Base-by-base conservation (phyloP, 2,329 filamentous ascomycete species). In the Clonostachys chloroleuca region DNA sequence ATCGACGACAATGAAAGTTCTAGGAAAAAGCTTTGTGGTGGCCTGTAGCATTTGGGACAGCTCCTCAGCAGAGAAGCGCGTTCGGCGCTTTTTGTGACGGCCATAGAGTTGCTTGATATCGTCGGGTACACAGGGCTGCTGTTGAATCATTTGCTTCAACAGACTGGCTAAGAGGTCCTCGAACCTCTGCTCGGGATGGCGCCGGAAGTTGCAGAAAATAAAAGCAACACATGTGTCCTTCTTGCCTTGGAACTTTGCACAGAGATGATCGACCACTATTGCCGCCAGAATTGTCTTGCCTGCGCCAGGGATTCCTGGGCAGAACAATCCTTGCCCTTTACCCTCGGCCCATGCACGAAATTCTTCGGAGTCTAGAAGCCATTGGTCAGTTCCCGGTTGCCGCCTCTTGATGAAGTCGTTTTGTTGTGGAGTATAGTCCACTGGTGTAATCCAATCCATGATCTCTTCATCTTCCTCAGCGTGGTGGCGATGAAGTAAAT, bases 261-360 rank as follows among this genome's bases (percentile, higher is more conserved):
- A 13, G 2, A 79, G 57, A 17, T 74, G 12, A 4, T 77, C 60
- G 0, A 78, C 52, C 0, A 72, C 62, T 9, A 68, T 64, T 0
- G 72, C 64, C 0, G 68, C 56, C 1, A 73, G 45, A 5, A 75
- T 72, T 1, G 73, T 77, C 54, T 78, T 79, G 2, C 74, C 73
- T 0, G 72, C 68, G 4, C 74, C 73, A 0, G 72, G 72, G 13
- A 73, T 70, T 0, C 74, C 72, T 3, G 63, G 64, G 49, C 72
- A 78, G 50, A 73, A 75, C 0, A 79, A 50, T 0, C 58, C 70
- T 24, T 61, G 50, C 2, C 53, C 52, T 0, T 50, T 34, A 0
- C 40, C 40, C 1, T 44, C 10, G 1, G 64, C 6, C 70, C 68
- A 74, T 5, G 18, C 35, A 7, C 46, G 18, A 50, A 62, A 74